Evolutionary conservation across 345 rosid genomes (phyloP).

Genomic region (Linum lewisii): DNA sequence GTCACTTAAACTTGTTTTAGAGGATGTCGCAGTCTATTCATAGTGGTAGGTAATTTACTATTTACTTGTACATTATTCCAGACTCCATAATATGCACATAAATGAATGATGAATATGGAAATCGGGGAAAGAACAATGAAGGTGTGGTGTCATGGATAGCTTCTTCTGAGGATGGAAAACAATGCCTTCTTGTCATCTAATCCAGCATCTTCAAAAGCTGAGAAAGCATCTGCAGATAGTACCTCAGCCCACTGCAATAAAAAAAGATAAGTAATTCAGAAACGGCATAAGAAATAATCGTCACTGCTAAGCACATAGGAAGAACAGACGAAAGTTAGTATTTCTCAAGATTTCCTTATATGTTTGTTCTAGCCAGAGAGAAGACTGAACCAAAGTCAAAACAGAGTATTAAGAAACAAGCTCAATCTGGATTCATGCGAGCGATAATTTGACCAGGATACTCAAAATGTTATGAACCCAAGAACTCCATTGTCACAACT

Average conservation of each 20-base stretch:
- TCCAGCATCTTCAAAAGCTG: constrained; percentile 94
- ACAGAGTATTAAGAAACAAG: background rate
- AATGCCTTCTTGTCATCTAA: constrained; percentile 62
- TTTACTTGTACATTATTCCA: no score
- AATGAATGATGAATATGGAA: no score
- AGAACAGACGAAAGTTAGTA: background rate
- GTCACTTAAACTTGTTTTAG: no score
- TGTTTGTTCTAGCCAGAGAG: no score
- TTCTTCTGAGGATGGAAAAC: constrained; percentile 1
- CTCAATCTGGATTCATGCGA: background rate
- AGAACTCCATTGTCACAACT: background rate
- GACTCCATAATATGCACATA: no score
- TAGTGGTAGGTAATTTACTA: no score
- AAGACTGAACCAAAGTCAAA: no score
- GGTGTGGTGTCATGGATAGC: constrained; percentile 3
- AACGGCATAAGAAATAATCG: constrained; percentile 4
- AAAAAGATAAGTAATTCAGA: constrained; percentile 14
- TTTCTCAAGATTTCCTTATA: no score
- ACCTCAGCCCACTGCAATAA: constrained; percentile 94
- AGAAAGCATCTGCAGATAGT: constrained; percentile 93
- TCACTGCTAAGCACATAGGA: background rate
- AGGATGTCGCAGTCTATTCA: no score
- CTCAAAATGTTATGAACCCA: background rate
- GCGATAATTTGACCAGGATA: background rate
- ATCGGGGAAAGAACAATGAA: constrained; percentile 2